Evolutionary conservation across 352 stramenopile species (phyloP), one percentile per base, ranked within the genome.

Genomic region (Globisporangium camurandrum): DNA sequence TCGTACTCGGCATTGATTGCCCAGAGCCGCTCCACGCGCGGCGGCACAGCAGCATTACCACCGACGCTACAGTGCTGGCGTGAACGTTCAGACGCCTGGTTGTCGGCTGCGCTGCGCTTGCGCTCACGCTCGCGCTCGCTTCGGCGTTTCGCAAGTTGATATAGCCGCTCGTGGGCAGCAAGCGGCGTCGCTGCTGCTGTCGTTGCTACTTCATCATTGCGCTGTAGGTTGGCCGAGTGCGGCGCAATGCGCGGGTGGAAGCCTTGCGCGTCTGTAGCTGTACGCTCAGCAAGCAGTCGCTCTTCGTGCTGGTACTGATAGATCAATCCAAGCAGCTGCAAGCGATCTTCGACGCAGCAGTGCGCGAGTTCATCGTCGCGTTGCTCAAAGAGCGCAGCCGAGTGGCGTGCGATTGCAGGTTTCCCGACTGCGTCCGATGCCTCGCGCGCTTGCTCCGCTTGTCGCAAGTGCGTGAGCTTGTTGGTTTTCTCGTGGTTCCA

Each of bases 271-370:
- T n/a, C n/a, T n/a, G n/a, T n/a, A n/a, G n/a, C n/a, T n/a, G n/a
- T n/a, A n/a, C n/a, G n/a, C n/a, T n/a, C n/a, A 4, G 60, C 53
- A 1, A 66, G 47, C 12, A 61, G 42, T 4, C 72, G 66, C 37
- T 83, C 75, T 42, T 86, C 68, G 44, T 76, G 72, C 28, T 90
- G 73, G 44, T 84, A 77, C 33, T 83, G 61, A 31, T 88, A 88
- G 39, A 86, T 86, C 24, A 84, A 47, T 1, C 75, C 79, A 23
- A 88, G 67, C 28, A 86, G 51, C 38, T 86, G 74, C 12, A 90
- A 51, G 31, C 79, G 68, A 52, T 84, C 76, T 55, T 86, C 77
- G 3, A 85, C 74, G 51, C 82, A 80, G 49, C 79, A 86, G 1
- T 59, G 63, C 22, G 67, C 67, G 27, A 88, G 50, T 12, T 88